Evolutionary conservation across 129 eudicot genomes (phyloP).

Genomic region (Flaveria ramosissima): DNA sequence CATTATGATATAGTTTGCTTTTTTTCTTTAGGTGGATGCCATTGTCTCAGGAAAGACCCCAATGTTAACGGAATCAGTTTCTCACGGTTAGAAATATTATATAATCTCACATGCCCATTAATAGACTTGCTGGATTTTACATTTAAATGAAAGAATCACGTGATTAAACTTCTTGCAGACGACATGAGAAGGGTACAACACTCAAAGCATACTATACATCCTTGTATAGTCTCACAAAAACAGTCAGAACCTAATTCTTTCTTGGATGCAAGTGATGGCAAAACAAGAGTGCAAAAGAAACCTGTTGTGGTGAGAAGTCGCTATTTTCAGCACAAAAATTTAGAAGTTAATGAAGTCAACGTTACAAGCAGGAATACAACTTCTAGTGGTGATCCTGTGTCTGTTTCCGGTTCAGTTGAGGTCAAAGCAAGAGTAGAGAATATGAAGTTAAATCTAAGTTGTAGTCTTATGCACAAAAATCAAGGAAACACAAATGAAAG

Average conservation of each 20-base stretch:
- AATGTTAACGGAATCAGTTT: constrained; percentile 23
- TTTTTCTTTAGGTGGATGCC: constrained; percentile 44
- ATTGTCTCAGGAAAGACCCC: constrained; percentile 26
- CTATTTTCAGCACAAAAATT: constrained; percentile 48
- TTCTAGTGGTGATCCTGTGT: constrained; percentile 29
- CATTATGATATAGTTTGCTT: constrained; percentile 8
- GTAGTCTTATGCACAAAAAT: constrained; percentile 32
- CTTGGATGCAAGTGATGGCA: constrained; percentile 27
- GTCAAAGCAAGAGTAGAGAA: constrained; percentile 23
- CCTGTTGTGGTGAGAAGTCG: constrained; percentile 52
- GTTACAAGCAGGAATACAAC: constrained; percentile 15
- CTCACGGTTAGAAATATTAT: constrained; percentile 49
- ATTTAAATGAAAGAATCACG: not conserved
- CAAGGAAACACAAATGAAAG: constrained; percentile 33
- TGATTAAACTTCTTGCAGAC: constrained; percentile 16
- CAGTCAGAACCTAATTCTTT: constrained; percentile 31
- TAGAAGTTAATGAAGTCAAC: constrained; percentile 21
- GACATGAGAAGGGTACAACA: constrained; percentile 35
- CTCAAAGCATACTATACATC: constrained; percentile 46
- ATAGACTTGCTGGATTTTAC: constrained; percentile 1
- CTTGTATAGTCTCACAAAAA: constrained; percentile 59
- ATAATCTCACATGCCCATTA: not conserved
- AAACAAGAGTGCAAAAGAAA: constrained; percentile 40
- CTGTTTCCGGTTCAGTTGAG: constrained; percentile 21
- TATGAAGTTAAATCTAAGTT: constrained; percentile 24